Evolutionary conservation across 345 rosid genomes (phyloP).

Genomic region (Corchorus capsularis): DNA sequence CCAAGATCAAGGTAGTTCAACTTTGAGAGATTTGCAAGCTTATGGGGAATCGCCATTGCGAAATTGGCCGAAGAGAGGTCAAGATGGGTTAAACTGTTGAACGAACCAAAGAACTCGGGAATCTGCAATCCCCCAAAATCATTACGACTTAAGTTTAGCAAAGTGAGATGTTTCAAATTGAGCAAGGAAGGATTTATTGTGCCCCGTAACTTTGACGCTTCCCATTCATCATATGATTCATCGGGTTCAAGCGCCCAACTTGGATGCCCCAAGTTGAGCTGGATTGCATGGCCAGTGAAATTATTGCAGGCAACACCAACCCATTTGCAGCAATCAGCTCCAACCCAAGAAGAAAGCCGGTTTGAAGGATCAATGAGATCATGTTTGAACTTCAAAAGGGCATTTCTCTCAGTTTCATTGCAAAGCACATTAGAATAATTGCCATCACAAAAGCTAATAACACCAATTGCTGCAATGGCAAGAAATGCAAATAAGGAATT

Average conservation of each 20-base stretch:
- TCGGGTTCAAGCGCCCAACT: neutral
- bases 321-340: neutral
- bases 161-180: neutral
- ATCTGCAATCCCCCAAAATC: neutral
- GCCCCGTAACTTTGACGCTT: neutral
- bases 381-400: constrained; percentile 26
- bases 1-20: constrained; percentile 21
- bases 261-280: neutral
- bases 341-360: constrained; percentile 22
- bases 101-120: neutral
- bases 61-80: neutral
- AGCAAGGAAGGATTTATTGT: neutral
- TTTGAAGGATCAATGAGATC: constrained; percentile 12
- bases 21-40: constrained; percentile 28
- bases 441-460: neutral
- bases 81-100: neutral
- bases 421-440: constrained; percentile 12
- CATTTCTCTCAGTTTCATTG: constrained; percentile 19
- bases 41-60: constrained; percentile 18
- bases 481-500: neutral
- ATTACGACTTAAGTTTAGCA: neutral
- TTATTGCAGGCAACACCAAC: neutral
- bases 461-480: neutral
- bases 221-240: neutral
- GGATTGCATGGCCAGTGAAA: neutral